A percentile compares a stretch with the other conserved stretches of the same genome.
Conservation (phyloP, 2,329 filamentous ascomycete species). For the Calonectria leucothoes region DNA sequence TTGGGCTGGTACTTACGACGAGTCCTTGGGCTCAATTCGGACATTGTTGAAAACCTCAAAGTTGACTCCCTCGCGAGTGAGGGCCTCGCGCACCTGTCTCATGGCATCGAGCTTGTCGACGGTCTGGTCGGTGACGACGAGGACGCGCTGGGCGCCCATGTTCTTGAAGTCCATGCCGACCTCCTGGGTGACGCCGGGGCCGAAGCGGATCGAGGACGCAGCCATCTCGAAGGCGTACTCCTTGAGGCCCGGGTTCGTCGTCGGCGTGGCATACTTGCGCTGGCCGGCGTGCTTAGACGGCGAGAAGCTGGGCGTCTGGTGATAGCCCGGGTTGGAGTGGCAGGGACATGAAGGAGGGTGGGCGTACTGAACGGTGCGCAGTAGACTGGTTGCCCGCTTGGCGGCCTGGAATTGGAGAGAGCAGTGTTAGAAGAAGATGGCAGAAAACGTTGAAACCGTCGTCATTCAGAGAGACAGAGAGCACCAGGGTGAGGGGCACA, state of each 20-base stretch:
- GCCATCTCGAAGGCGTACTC: conserved; percentile 99
- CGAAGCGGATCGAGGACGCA: conserved; percentile 92
- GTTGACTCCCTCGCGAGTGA: conserved; percentile 81
- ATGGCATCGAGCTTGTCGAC: conserved; percentile 88
- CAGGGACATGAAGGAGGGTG: conserved; percentile 92
- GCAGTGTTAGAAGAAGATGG: not conserved
- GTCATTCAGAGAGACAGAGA: not conserved
- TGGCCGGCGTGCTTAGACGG: conserved; percentile 54
- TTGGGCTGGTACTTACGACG: conserved; percentile 69
- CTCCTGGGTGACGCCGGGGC: conserved; percentile 91
- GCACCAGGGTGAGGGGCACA: conserved; percentile 17
- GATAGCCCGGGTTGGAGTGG: conserved; percentile 87
- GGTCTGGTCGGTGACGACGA: conserved; percentile 89
- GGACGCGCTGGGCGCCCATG: conserved; percentile 86
- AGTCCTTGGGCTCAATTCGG: conserved; percentile 93
- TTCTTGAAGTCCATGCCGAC: conserved; percentile 99
- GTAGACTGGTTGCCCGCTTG: conserved; percentile 75
- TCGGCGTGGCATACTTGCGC: conserved; percentile 78
- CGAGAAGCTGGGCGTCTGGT: conserved; percentile 72
- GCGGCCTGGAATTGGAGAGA: conserved; percentile 58
- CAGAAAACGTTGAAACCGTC: not conserved
- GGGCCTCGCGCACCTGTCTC: conserved; percentile 85
- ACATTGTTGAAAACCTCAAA: conserved; percentile 86
- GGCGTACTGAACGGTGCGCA: conserved; percentile 90
- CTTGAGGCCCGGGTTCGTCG: conserved; percentile 72